phyloP scores from a whole-genome alignment of 208 protist genomes.

The Acanthamoeba royreba region DNA sequence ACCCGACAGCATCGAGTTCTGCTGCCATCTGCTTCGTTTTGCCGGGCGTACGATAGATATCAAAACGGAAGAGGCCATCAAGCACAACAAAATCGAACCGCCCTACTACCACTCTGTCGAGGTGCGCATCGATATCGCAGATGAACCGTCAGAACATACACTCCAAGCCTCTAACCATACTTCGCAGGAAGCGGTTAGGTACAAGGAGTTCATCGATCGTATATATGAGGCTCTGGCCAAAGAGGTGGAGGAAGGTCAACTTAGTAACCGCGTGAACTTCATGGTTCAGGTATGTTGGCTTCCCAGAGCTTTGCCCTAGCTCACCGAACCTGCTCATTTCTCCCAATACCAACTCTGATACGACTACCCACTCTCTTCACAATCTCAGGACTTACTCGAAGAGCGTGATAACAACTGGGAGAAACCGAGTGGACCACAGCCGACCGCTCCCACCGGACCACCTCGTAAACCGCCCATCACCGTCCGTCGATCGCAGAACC shows the following conservation, averaged over 20 bases:
- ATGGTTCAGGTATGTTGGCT: neutral
- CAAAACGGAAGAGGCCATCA: neutral
- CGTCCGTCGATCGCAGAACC: too few species aligned
- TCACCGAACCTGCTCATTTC: neutral
- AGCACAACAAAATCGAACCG: neutral
- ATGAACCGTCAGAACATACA: neutral
- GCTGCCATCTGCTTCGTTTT: neutral
- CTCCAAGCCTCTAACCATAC: neutral
- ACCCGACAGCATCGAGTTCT: neutral
- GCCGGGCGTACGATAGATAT: neutral
- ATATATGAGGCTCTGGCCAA: neutral
- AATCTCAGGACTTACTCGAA: neutral
- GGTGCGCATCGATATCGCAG: neutral
- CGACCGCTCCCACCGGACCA: too few species aligned
- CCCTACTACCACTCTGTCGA: neutral
- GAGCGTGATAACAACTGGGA: neutral
- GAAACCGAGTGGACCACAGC: neutral
- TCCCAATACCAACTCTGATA: neutral
- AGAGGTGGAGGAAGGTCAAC: neutral
- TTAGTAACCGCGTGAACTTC: neutral
- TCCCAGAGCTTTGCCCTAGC: neutral
- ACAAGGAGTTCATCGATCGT: neutral
- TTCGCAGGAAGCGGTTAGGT: neutral
- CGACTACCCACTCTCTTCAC: neutral
- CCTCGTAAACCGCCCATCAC: too few species aligned